Percentiles rank a stretch among this genome's conserved stretches.
These are phyloP conservation scores for Penicillium atrosanguineum DNA, from an alignment of 495 filamentous ascomycete species.

Conservation along the genomic window DNA sequence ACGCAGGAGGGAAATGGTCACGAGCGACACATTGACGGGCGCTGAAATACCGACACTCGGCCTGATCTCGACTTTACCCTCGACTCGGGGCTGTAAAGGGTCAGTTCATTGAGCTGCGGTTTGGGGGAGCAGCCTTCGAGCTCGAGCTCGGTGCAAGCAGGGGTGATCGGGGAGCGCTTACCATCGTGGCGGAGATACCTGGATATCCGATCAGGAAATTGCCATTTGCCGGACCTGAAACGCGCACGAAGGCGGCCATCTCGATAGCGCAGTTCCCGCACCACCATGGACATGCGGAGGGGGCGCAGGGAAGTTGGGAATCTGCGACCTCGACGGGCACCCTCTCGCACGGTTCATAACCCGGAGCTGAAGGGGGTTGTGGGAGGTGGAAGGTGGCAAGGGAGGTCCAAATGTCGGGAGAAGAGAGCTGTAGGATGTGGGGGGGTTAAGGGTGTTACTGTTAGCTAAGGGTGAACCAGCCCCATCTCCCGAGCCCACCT, in stretches of 20 bases:
- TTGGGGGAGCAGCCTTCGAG: neutral
- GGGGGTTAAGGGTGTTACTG: neutral
- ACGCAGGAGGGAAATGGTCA: constrained; percentile 88
- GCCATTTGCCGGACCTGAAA: constrained; percentile 95
- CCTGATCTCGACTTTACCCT: constrained; percentile 97
- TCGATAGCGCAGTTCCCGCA: constrained; percentile 39
- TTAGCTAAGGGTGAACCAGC: constrained; percentile 3
- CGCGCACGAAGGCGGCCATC: constrained; percentile 91
- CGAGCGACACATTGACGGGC: constrained; percentile 86
- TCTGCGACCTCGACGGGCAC: constrained; percentile 29
- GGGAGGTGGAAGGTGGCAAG: neutral
- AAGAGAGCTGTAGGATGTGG: neutral
- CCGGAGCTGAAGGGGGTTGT: constrained; percentile 7
- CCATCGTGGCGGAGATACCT: constrained; percentile 95
- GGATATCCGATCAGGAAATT: constrained; percentile 96
- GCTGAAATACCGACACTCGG: constrained; percentile 78
- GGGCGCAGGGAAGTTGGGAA: constrained; percentile 33
- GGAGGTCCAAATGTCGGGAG: neutral
- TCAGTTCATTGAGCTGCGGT: constrained; percentile 1
- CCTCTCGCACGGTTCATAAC: constrained; percentile 34
- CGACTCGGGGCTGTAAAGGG: constrained; percentile 76
- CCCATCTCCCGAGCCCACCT: constrained; percentile 9
- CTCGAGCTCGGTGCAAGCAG: neutral
- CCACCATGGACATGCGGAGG: constrained; percentile 45
- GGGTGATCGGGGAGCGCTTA: constrained; percentile 42